Conservation (phyloP, 179 eudicot genomes). For the Beta lomatogona region DNA sequence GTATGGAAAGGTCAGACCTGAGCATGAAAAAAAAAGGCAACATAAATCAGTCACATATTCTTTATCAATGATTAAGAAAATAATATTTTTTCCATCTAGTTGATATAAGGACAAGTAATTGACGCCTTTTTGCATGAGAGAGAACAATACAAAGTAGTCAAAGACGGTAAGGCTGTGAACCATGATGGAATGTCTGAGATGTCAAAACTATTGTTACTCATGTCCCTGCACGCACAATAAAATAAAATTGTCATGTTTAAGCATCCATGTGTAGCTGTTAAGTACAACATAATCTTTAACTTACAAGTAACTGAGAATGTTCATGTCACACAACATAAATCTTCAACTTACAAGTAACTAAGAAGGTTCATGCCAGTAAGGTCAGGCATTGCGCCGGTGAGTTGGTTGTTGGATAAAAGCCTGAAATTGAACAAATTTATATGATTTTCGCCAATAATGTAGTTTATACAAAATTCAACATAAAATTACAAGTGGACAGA, state of each 20-base stretch:
- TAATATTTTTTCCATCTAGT: background rate
- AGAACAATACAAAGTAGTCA: conserved; percentile 55
- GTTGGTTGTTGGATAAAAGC: conserved; percentile 60
- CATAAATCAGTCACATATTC: background rate
- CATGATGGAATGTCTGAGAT: conserved; percentile 42
- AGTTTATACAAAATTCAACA: background rate
- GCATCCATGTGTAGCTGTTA: background rate
- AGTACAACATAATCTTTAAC: conserved; percentile 28
- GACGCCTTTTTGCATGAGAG: background rate
- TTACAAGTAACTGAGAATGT: conserved; percentile 58
- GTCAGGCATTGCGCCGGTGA: conserved; percentile 70
- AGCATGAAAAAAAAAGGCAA: background rate
- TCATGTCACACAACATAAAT: conserved; percentile 25
- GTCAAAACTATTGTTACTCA: conserved; percentile 58
- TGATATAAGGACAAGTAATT: background rate
- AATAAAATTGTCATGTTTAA: background rate
- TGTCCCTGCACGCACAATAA: conserved; percentile 44
- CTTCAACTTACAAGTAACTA: conserved; percentile 58
- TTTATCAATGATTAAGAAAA: background rate
- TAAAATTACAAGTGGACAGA: background rate
- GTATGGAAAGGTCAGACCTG: too few relatives aligned
- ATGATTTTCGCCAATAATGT: background rate
- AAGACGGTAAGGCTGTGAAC: conserved; percentile 39
- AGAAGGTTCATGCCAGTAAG: conserved; percentile 63
- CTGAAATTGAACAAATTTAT: conserved; percentile 35